Evolutionary conservation across 768 basidiomycete genomes (phyloP).

Genomic region (Naganishia antarctica): DNA sequence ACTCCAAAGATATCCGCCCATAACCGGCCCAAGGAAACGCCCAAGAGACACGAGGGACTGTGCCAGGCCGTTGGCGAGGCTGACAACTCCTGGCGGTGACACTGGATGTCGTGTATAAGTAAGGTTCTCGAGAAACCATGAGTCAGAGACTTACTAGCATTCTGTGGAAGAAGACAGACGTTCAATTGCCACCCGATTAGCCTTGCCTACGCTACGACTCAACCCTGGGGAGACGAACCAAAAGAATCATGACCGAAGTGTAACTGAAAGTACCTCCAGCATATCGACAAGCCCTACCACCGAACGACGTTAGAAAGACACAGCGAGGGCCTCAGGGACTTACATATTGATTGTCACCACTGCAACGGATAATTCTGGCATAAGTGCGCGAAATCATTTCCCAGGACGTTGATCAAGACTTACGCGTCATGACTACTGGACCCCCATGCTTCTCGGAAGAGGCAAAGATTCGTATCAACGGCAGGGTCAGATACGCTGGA

Average conservation of each 20-base stretch:
- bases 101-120: too few relatives aligned
- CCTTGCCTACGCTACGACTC: neutral
- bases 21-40: conserved; percentile 72
- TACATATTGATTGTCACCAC: conserved; percentile 77
- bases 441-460: conserved; percentile 66
- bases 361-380: conserved; percentile 43
- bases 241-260: conserved; percentile 79
- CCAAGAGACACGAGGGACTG: conserved; percentile 93
- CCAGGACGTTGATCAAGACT: conserved; percentile 24
- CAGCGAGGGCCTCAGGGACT: conserved; percentile 49
- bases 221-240: conserved; percentile 45
- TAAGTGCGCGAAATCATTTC: conserved; percentile 20
- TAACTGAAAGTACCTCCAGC: conserved; percentile 84
- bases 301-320: neutral
- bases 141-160: conserved; percentile 23
- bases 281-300: conserved; percentile 70
- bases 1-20: conserved; percentile 40
- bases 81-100: conserved; percentile 83
- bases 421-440: conserved; percentile 66
- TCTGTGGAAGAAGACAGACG: conserved; percentile 11
- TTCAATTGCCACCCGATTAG: too few relatives aligned
- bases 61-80: conserved; percentile 89
- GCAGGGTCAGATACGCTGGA: conserved; percentile 76
- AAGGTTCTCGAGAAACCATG: too few relatives aligned
- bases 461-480: conserved; percentile 67